phyloP scores from a whole-genome alignment of 306 rosid genomes.

The Begonia masoniana region DNA sequence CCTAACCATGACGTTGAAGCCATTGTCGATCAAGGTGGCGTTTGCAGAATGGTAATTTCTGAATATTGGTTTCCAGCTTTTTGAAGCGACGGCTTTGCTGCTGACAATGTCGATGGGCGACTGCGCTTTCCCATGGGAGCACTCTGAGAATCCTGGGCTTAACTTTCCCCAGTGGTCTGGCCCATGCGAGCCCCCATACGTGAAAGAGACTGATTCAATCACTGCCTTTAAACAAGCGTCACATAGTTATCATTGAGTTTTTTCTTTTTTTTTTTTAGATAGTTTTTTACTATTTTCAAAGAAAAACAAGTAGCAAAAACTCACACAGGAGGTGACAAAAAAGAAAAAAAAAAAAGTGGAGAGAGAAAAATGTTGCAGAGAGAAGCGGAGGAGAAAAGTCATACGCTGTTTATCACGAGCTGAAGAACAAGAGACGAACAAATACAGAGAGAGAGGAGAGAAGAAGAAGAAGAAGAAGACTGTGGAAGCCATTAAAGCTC shows the following conservation, averaged over 20 bases:
- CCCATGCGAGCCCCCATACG: conserved; percentile 43
- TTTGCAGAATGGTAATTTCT: conserved; percentile 32
- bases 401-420: conserved; percentile 17
- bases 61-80: conserved; percentile 19
- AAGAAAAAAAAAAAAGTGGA: too few species aligned
- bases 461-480: conserved; percentile 2
- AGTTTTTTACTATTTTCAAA: too few species aligned
- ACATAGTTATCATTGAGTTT: too few species aligned
- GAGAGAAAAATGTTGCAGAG: too few species aligned
- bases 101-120: conserved; percentile 48
- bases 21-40: conserved; percentile 52
- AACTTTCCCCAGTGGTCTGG: conserved; percentile 66
- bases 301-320: too few species aligned
- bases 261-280: too few species aligned
- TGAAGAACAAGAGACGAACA: conserved; percentile 19
- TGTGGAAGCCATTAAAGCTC: conserved; percentile 15
- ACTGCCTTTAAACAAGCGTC: too few species aligned
- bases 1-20: conserved; percentile 62
- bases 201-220: conserved; percentile 11
- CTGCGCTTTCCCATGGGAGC: conserved; percentile 58
- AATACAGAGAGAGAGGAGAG: conserved; percentile 16
- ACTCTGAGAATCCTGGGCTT: conserved; percentile 30
- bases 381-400: conserved; percentile 1
- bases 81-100: conserved; percentile 5
- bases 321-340: too few species aligned